Conservation (phyloP, 192 early-diverging fungal genomes). For the Entomortierella chlamydospora region DNA sequence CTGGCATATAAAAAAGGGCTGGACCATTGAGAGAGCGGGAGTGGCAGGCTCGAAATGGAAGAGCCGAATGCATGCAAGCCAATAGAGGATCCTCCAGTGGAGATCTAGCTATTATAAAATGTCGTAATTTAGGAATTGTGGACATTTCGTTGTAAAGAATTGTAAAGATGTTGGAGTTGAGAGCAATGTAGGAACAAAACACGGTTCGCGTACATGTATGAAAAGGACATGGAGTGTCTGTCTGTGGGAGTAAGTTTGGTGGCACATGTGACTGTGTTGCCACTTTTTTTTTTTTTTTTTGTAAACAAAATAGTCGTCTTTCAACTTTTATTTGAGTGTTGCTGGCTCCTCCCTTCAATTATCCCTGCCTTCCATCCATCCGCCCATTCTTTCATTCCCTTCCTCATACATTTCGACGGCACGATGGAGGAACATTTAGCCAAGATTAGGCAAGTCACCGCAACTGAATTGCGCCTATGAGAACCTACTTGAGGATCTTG, state of each 20-base stretch:
- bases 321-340: neutral
- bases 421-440: slow-evolving; percentile 68
- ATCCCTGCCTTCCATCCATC: neutral
- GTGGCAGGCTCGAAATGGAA: neutral
- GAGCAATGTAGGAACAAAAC: neutral
- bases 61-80: neutral
- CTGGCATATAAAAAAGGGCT: too few species aligned
- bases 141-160: neutral
- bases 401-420: too few species aligned
- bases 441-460: slow-evolving; percentile 59
- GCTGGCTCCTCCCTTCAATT: neutral
- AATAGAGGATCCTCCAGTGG: neutral
- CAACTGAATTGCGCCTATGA: neutral
- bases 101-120: neutral
- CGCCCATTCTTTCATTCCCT: neutral
- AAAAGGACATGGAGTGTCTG: too few species aligned
- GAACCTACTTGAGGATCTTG: neutral
- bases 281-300: neutral
- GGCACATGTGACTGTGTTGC: too few species aligned
- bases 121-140: neutral
- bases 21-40: neutral
- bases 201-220: too few species aligned
- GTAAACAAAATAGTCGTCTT: neutral
- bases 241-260: too few species aligned
- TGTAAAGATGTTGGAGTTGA: too few species aligned